Evolutionary conservation across 1,139 yeast species (phyloP).

Genomic region (Dujonia santamariae): DNA sequence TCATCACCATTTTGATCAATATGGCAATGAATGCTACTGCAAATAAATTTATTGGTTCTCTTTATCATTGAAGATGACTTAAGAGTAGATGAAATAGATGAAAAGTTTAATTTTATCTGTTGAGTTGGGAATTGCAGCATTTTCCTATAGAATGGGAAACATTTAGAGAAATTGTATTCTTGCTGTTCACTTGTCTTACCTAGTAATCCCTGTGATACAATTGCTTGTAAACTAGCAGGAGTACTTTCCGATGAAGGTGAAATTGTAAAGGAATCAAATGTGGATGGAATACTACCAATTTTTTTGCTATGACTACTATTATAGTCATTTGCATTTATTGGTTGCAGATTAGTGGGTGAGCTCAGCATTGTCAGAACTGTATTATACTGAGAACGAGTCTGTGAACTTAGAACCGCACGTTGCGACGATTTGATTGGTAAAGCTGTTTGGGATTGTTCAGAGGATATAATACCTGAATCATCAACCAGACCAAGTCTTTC

Average conservation of each 20-base stretch:
- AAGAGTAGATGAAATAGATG: conserved; percentile 24
- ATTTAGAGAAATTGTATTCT: conserved; percentile 68
- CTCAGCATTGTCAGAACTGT: no score
- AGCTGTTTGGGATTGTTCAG: no score
- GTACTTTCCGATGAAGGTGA: conserved; percentile 8
- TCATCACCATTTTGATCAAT: conserved; percentile 41
- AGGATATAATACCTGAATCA: no score
- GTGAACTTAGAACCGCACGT: background rate
- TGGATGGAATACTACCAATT: conserved; percentile 3
- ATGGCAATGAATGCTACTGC: conserved; percentile 58
- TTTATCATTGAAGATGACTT: conserved; percentile 38
- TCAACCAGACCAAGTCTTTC: no score
- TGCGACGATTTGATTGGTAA: no score
- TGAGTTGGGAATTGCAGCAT: conserved; percentile 64
- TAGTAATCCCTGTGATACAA: conserved; percentile 13
- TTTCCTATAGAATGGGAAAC: conserved; percentile 81
- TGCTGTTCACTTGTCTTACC: conserved; percentile 36
- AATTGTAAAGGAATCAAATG: conserved; percentile 4
- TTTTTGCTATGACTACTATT: no score
- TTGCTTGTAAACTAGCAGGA: conserved; percentile 17
- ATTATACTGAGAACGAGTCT: no score
- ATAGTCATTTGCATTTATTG: no score
- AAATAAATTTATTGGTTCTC: conserved; percentile 45
- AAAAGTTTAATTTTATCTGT: conserved; percentile 45
- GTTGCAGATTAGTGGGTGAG: no score